A percentile compares a stretch with the other conserved stretches of the same genome.
Evolutionary conservation across 164 flowering plant species (phyloP).

Genomic region (Annona squamosa): DNA sequence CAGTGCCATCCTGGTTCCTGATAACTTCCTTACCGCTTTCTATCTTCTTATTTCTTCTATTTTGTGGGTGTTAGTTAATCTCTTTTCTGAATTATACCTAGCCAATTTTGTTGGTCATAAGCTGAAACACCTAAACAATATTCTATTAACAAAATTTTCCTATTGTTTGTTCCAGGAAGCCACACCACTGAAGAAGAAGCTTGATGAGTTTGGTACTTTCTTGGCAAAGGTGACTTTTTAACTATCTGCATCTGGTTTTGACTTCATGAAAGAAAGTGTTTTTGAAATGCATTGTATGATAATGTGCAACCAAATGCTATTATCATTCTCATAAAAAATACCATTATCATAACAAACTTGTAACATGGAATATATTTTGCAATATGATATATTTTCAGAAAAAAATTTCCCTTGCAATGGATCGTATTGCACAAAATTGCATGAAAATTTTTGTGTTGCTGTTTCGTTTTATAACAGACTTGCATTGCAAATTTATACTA

Average conservation of each 20-base stretch:
- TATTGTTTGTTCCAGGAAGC: slow-evolving; percentile 52
- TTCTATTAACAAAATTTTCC: too few species aligned
- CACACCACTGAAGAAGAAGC: slow-evolving; percentile 90
- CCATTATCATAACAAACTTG: too few species aligned
- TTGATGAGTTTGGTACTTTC: slow-evolving; percentile 96
- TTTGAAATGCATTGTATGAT: not conserved
- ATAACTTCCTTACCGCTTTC: not conserved
- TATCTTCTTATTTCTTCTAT: not conserved
- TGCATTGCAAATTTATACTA: too few species aligned
- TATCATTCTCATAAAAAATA: too few species aligned
- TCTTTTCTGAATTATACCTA: not conserved
- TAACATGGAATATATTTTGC: too few species aligned
- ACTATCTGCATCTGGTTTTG: not conserved
- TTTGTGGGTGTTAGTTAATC: not conserved
- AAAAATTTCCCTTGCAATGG: too few species aligned
- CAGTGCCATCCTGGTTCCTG: not conserved
- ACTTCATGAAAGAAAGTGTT: not conserved
- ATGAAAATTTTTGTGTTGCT: too few species aligned
- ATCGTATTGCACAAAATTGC: too few species aligned
- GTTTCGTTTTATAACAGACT: too few species aligned
- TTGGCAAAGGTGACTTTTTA: slow-evolving; percentile 74
- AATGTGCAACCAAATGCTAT: too few species aligned
- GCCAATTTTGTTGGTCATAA: not conserved
- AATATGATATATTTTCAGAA: too few species aligned
- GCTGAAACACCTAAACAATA: not conserved